Conservation (phyloP, 202 grass and related monocot genomes). For the Digitaria exilis region DNA sequence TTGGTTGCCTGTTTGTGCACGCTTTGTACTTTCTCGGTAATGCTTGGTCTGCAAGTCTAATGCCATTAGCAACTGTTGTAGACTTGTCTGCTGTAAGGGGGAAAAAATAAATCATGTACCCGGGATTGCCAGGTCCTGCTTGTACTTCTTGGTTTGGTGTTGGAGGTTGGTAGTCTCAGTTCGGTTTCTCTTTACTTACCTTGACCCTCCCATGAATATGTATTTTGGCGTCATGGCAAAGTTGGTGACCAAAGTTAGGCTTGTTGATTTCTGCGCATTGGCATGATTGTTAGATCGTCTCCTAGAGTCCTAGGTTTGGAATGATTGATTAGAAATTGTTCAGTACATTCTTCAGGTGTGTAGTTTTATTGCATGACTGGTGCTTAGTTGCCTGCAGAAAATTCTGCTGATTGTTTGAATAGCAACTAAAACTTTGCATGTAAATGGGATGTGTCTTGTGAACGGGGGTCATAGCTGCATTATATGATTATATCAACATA, state of each 20-base stretch:
- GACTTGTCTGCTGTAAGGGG: background rate
- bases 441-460: background rate
- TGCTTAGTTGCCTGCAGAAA: background rate
- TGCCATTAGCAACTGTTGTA: background rate
- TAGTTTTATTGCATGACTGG: background rate
- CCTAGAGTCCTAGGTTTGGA: background rate
- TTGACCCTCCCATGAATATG: background rate
- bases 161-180: constrained; percentile 10
- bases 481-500: background rate
- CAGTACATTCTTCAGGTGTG: background rate
- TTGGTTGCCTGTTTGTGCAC: background rate
- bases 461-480: background rate
- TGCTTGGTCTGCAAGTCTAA: background rate
- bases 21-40: background rate
- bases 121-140: background rate
- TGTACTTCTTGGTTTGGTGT: constrained; percentile 3
- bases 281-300: background rate
- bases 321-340: background rate
- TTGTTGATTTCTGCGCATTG: background rate
- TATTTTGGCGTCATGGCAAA: background rate
- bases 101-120: background rate
- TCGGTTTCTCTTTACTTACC: background rate
- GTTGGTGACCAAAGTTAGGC: background rate
- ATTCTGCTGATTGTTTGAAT: background rate
- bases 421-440: background rate